phyloP scores from a whole-genome alignment of 1,139 yeast species.

The Torulaspora pretoriensis region DNA sequence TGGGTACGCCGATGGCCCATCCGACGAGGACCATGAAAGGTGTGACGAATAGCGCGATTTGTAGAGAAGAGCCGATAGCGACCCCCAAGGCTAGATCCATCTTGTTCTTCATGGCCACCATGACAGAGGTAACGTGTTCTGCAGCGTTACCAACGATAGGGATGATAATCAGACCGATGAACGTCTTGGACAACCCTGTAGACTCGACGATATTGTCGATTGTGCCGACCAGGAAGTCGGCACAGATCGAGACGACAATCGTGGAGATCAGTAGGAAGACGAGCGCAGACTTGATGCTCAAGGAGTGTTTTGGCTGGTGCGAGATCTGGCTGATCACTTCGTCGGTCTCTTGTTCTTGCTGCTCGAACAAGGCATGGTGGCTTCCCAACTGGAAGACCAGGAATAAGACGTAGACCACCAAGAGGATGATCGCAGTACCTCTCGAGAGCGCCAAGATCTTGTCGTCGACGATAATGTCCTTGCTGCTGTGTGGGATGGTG shows the following conservation, averaged over 20 bases:
- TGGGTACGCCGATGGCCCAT: constrained; percentile 85
- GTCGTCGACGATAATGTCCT: constrained; percentile 38
- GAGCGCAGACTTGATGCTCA: constrained; percentile 28
- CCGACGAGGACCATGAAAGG: constrained; percentile 93
- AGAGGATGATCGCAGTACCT: constrained; percentile 76
- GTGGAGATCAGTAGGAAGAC: constrained; percentile 56
- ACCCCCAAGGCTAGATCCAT: constrained; percentile 98
- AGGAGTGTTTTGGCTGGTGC: constrained; percentile 20
- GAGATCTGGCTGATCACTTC: constrained; percentile 33
- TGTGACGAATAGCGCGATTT: constrained; percentile 89
- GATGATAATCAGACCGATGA: constrained; percentile 85
- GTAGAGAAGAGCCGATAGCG: constrained; percentile 95
- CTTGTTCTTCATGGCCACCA: constrained; percentile 92
- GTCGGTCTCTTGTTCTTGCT: constrained; percentile 39
- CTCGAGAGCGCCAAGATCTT: constrained; percentile 74
- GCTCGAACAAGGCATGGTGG: constrained; percentile 62
- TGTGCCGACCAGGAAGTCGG: constrained; percentile 88
- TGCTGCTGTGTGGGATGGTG: constrained; percentile 53
- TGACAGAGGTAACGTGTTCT: constrained; percentile 93
- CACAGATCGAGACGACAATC: constrained; percentile 80
- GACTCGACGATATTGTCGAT: constrained; percentile 82
- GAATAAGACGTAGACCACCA: constrained; percentile 73
- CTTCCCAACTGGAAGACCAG: constrained; percentile 84
- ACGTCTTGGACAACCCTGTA: constrained; percentile 88
- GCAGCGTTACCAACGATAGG: constrained; percentile 99